Evolutionary conservation across 345 rosid genomes (phyloP).

Genomic region (Eucalyptus victrix): DNA sequence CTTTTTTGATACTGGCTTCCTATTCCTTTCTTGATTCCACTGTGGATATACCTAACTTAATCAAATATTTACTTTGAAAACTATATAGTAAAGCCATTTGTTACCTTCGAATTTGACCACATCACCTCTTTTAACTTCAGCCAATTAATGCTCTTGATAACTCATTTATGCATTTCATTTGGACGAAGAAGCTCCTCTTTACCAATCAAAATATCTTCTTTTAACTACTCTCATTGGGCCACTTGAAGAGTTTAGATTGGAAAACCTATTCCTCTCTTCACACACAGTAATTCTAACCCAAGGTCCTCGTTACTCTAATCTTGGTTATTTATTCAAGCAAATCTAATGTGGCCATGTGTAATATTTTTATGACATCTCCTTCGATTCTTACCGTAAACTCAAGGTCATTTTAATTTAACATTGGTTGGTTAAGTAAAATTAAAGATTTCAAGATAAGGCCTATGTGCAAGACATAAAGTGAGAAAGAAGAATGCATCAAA

Average conservation of each 20-base stretch:
- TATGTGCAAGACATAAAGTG: no score
- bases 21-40: no score
- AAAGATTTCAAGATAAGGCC: no score
- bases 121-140: neutral
- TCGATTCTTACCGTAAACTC: neutral
- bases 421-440: neutral
- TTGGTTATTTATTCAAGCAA: neutral
- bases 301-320: neutral
- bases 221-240: neutral
- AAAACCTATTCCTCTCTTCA: neutral
- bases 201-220: neutral
- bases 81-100: neutral
- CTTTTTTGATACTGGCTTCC: no score
- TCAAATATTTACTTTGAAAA: neutral
- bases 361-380: neutral
- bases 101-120: neutral
- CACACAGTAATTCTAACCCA: neutral
- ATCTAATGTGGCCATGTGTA: neutral
- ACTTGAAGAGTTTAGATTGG: neutral
- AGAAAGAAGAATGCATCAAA: no score
- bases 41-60: no score
- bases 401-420: neutral
- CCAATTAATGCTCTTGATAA: neutral
- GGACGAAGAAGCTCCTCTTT: neutral
- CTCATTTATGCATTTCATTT: neutral